Conservation (phyloP, 441 rosid species). For the Pelargonium australe region DNA sequence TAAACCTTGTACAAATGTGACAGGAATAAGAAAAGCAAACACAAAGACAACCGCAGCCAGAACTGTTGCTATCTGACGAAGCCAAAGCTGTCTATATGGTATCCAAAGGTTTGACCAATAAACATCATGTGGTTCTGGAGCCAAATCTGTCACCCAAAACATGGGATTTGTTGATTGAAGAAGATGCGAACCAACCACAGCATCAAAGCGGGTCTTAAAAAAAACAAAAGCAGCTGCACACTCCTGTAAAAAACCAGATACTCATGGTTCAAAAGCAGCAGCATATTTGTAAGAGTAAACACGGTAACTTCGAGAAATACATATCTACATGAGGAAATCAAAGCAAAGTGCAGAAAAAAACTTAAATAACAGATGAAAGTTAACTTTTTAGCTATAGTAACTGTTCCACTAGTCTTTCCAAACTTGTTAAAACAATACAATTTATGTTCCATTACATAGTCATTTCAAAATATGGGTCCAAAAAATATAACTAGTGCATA, state of each 20-base stretch:
- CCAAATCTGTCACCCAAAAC: slow-evolving; percentile 84
- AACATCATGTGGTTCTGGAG: slow-evolving; percentile 92
- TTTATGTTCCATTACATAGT: not conserved
- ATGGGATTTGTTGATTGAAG: slow-evolving; percentile 88
- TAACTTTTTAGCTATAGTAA: not conserved
- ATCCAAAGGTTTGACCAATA: slow-evolving; percentile 82
- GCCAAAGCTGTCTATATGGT: slow-evolving; percentile 82
- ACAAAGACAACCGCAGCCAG: slow-evolving; percentile 61
- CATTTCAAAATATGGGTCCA: not conserved
- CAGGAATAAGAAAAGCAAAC: slow-evolving; percentile 80
- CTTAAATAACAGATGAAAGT: not conserved
- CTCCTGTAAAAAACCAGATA: slow-evolving; percentile 40
- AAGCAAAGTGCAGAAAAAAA: not conserved
- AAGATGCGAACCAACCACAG: slow-evolving; percentile 67
- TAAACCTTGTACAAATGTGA: slow-evolving; percentile 72
- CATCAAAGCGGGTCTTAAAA: slow-evolving; percentile 81
- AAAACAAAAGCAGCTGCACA: slow-evolving; percentile 84
- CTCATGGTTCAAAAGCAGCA: slow-evolving; percentile 4
- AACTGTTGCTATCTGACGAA: slow-evolving; percentile 61
- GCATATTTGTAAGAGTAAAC: slow-evolving; percentile 4
- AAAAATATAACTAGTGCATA: not conserved
- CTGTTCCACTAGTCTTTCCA: not conserved
- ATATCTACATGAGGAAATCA: not conserved
- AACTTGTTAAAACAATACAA: not conserved
- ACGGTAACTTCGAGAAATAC: not conserved